These are phyloP conservation scores for Lactifluus volemus DNA, from an alignment of 768 basidiomycete species.

Conservation along the genomic window DNA sequence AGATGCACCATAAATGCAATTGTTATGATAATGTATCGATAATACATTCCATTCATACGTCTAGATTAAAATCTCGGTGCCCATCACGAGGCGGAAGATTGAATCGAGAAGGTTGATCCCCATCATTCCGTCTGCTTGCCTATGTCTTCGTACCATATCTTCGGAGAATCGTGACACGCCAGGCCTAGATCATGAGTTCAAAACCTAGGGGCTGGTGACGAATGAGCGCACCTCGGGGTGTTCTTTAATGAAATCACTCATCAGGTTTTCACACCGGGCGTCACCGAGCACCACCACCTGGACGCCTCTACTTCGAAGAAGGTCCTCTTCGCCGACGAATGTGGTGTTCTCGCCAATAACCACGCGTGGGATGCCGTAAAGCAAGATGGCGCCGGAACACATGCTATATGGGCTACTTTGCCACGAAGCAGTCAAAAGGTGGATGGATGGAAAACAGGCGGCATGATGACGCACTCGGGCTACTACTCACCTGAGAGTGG, in stretches of 20 bases:
- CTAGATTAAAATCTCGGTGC: not conserved
- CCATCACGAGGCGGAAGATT: not conserved
- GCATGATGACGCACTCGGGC: not conserved
- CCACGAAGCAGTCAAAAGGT: slow-evolving; percentile 11
- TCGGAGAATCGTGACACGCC: slow-evolving; percentile 12
- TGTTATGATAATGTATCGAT: slow-evolving; percentile 16
- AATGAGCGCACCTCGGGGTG: slow-evolving; percentile 39
- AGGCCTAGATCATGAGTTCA: slow-evolving; percentile 6
- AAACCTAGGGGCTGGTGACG: not conserved
- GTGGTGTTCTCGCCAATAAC: slow-evolving; percentile 58
- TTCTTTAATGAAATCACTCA: slow-evolving; percentile 47
- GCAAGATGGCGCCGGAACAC: slow-evolving; percentile 55
- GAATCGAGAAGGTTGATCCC: not conserved
- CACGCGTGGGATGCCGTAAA: slow-evolving; percentile 56
- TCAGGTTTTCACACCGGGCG: slow-evolving; percentile 42
- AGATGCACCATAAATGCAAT: slow-evolving; percentile 4
- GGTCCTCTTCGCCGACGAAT: slow-evolving; percentile 45
- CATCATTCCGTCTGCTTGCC: slow-evolving; percentile 30
- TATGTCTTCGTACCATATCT: slow-evolving; percentile 58
- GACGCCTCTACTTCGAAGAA: slow-evolving; percentile 44
- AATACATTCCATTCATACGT: slow-evolving; percentile 4
- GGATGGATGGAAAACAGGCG: no score
- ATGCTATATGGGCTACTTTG: slow-evolving; percentile 48
- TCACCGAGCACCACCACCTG: slow-evolving; percentile 36
- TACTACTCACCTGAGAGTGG: slow-evolving; percentile 29